Percentiles rank a stretch among this genome's conserved stretches.
phyloP scores from a whole-genome alignment of 2,329 filamentous ascomycete genomes.

The Aurifilum marmelostoma region DNA sequence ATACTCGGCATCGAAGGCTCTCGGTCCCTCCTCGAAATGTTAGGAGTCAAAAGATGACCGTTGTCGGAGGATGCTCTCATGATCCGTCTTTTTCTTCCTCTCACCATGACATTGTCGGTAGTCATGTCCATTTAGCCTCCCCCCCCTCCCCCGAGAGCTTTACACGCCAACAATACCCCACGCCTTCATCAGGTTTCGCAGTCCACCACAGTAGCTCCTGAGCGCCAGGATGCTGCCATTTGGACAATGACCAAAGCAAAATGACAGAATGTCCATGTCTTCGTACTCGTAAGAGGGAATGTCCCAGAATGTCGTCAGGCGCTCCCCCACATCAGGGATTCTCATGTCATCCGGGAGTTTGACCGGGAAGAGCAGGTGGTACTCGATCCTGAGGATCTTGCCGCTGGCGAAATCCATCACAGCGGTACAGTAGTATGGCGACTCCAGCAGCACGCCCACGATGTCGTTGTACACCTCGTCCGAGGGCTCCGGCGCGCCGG shows the following conservation, averaged over 20 bases:
- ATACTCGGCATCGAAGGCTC: not conserved
- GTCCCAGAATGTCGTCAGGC: constrained; percentile 23
- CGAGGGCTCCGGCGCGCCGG: constrained; percentile 24
- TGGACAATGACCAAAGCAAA: constrained; percentile 22
- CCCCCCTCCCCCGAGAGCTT: not conserved
- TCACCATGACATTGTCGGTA: not conserved
- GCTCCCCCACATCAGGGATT: constrained; percentile 22
- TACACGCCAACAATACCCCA: constrained; percentile 26
- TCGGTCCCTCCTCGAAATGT: not conserved
- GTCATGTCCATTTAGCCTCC: not conserved
- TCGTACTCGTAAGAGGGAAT: constrained; percentile 25
- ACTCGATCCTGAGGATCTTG: constrained; percentile 23
- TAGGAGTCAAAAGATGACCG: not conserved
- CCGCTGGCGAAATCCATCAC: constrained; percentile 24
- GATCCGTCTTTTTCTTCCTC: not conserved
- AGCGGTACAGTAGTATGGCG: constrained; percentile 23
- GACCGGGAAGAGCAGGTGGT: constrained; percentile 29
- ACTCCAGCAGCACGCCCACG: constrained; percentile 25
- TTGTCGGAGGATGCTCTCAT: not conserved
- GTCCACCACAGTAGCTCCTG: constrained; percentile 27
- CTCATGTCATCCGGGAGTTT: constrained; percentile 26
- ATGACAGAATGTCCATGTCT: constrained; percentile 27
- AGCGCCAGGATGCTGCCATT: constrained; percentile 20
- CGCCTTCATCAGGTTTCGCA: constrained; percentile 24
- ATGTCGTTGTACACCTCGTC: constrained; percentile 18